phyloP scores from a whole-genome alignment of 2,329 filamentous ascomycete species.

The Tolypocladium ovalisporum region DNA sequence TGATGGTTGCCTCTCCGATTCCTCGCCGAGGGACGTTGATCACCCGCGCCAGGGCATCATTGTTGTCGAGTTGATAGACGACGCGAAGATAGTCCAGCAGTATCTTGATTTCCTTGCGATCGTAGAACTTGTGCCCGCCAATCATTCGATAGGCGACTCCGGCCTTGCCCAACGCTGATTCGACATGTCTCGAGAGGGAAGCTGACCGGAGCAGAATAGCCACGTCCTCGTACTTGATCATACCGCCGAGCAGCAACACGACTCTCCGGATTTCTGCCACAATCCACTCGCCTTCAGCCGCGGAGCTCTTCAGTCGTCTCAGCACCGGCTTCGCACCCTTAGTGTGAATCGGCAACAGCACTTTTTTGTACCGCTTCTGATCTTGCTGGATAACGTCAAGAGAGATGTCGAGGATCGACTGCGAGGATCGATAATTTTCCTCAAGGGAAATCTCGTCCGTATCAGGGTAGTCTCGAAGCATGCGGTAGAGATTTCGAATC shows the following conservation, averaged over 20 bases:
- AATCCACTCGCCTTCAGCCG: constrained; percentile 77
- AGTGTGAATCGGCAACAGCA: constrained; percentile 67
- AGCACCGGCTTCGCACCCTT: constrained; percentile 73
- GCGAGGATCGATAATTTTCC: constrained; percentile 90
- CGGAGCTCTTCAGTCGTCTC: constrained; percentile 58
- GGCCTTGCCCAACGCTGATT: constrained; percentile 66
- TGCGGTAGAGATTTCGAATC: constrained; percentile 71
- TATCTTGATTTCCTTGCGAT: constrained; percentile 78
- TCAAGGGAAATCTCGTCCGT: constrained; percentile 78
- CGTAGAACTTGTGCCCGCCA: constrained; percentile 81
- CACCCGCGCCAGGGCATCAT: constrained; percentile 72
- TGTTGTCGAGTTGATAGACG: constrained; percentile 74
- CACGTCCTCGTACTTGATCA: constrained; percentile 67
- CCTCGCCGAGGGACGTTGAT: constrained; percentile 76
- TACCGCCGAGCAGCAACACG: constrained; percentile 57
- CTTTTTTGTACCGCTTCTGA: constrained; percentile 65
- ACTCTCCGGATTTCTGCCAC: constrained; percentile 70
- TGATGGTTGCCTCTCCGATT: constrained; percentile 70
- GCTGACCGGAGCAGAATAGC: constrained; percentile 83
- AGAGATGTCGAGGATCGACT: constrained; percentile 69
- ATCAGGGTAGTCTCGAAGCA: constrained; percentile 65
- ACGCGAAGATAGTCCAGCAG: constrained; percentile 82
- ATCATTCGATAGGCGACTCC: constrained; percentile 90
- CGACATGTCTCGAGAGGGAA: constrained; percentile 72
- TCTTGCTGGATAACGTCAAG: constrained; percentile 88